Percentiles rank a stretch among this genome's conserved stretches.
phyloP scores from a whole-genome alignment of 495 filamentous ascomycete genomes.

The Neurospora discreta region DNA sequence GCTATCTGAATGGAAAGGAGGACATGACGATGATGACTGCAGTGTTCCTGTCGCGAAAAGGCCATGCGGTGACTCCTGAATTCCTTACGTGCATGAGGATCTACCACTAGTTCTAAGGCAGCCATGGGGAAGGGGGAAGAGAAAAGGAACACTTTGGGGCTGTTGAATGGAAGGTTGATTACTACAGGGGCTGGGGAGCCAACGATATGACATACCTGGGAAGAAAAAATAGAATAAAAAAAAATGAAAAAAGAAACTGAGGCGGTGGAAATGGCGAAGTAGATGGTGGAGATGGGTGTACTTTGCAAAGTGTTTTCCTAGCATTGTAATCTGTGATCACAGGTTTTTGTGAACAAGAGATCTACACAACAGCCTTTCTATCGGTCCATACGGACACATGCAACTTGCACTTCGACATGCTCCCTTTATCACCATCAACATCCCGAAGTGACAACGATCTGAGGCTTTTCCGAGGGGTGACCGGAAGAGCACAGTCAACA shows the following conservation, averaged over 20 bases:
- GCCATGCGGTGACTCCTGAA: not conserved
- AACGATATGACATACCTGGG: not conserved
- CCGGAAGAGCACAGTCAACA: not conserved
- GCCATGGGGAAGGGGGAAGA: not conserved
- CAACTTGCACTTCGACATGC: not conserved
- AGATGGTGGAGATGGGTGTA: not conserved
- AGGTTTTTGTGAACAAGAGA: not conserved
- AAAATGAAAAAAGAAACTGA: too few relatives aligned
- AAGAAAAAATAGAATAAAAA: too few relatives aligned
- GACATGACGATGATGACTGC: not conserved
- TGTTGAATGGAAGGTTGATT: not conserved
- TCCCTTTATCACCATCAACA: not conserved
- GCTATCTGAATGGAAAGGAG: too few relatives aligned
- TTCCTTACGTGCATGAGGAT: not conserved
- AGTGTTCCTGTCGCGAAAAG: not conserved
- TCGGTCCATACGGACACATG: not conserved
- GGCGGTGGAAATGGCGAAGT: not conserved
- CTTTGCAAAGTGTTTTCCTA: not conserved
- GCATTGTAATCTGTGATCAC: not conserved
- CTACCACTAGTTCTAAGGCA: not conserved
- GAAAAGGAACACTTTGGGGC: not conserved
- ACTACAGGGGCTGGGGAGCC: not conserved
- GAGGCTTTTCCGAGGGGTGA: not conserved
- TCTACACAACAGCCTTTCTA: not conserved
- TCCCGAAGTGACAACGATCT: not conserved